Percentiles rank a stretch among this genome's conserved stretches.
Evolutionary conservation across 495 filamentous ascomycete species (phyloP).

Genomic region (Neurospora sp.): DNA sequence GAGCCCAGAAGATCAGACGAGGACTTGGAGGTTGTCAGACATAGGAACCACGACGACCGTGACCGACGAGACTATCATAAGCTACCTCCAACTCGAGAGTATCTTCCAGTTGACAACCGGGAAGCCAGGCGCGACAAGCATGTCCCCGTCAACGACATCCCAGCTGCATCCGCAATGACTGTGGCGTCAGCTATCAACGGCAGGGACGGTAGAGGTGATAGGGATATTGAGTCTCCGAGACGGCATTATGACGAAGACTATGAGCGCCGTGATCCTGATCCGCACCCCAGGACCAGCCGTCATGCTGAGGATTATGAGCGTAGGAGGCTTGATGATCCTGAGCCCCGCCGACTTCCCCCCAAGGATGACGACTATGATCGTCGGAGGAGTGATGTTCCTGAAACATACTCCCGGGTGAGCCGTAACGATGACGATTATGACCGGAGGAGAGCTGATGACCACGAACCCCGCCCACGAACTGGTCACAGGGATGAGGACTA

Average conservation of each 20-base stretch:
- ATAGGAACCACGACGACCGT: conserved; percentile 12
- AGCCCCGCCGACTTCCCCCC: background rate
- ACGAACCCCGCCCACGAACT: background rate
- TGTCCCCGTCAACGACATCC: background rate
- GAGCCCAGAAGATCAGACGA: conserved; percentile 28
- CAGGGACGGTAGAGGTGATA: background rate
- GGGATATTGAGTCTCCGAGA: background rate
- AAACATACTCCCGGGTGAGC: background rate
- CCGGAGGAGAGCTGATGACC: conserved; percentile 11
- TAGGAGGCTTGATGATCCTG: background rate
- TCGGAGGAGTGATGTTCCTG: background rate
- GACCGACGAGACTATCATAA: conserved; percentile 1
- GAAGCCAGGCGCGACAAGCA: background rate
- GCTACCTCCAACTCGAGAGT: background rate
- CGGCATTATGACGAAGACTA: background rate
- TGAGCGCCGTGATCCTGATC: background rate
- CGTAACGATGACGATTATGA: conserved; percentile 12
- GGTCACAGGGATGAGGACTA: conserved; percentile 13
- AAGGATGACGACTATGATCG: background rate
- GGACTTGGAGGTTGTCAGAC: conserved; percentile 16
- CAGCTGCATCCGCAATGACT: background rate
- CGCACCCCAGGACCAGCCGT: background rate
- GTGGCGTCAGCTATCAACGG: background rate
- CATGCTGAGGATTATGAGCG: background rate
- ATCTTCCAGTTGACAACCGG: background rate